Conservation (phyloP, 805 yeast species). For the Hanseniaspora thailandica region DNA sequence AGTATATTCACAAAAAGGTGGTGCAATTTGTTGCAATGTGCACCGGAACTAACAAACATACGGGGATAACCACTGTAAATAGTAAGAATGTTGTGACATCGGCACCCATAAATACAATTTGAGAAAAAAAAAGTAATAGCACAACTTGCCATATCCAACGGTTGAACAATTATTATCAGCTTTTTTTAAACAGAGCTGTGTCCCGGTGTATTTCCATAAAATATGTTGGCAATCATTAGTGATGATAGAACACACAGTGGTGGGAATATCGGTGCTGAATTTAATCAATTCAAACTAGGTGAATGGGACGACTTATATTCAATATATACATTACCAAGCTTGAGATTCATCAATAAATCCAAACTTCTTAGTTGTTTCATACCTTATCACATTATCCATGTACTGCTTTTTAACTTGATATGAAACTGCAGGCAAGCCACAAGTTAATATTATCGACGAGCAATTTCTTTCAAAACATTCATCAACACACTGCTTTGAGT, state of each 20-base stretch:
- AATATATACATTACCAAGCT: conserved; percentile 48
- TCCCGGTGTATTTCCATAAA: no score
- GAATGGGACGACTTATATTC: no score
- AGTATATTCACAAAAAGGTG: background rate
- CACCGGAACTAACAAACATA: background rate
- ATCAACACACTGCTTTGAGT: background rate
- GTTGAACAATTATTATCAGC: no score
- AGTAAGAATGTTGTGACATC: background rate
- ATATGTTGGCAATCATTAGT: no score
- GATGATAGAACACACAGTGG: no score
- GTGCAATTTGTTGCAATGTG: background rate
- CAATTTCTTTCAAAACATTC: background rate
- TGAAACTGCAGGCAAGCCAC: conserved; percentile 47
- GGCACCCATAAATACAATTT: no score
- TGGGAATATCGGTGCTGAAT: no score
- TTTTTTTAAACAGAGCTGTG: no score
- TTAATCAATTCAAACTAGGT: no score
- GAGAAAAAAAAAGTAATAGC: no score
- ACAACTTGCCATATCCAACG: no score
- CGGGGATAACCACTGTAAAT: background rate
- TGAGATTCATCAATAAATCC: conserved; percentile 49
- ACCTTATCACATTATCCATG: conserved; percentile 24
- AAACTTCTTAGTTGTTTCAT: conserved; percentile 32
- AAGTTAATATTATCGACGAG: conserved; percentile 37
- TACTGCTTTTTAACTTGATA: conserved; percentile 41